Base-by-base conservation (phyloP, 768 basidiomycete genomes). In the Termitomyces sp. region DNA sequence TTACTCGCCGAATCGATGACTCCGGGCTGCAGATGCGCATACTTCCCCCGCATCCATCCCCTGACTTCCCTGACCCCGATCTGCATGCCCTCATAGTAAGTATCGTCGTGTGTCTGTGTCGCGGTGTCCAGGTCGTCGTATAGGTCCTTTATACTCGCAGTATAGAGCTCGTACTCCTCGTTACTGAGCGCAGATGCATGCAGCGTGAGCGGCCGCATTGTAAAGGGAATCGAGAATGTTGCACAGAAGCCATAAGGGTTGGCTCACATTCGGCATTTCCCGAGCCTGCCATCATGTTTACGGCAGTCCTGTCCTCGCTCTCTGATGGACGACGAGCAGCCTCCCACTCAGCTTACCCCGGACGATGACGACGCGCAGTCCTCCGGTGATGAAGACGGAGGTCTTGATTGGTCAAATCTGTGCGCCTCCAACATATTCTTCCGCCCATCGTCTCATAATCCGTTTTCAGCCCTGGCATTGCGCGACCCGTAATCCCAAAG, bases 401-500 rank as follows among this genome's bases (percentile, higher is more conserved):
- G 82, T 20, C 78, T 84, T n/a, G 91, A 93, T 64, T 93, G 91
- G 91, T 86, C 89, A 23, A 92, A 85, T 70, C 73, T 93, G 46
- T 77, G 88, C 69, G 62, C 78, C 59, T 48, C 44, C 50, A 55
- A 32, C 20, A 16, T 6, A 38, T 23, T 36, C 49, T 36, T 55
- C 47, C 53, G 20, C 44, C 41, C 58, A 56, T 57, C 56, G 58
- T 44, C 56, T 57, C 68, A 38, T 64, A 32, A 55, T 20, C 53
- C 57, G 23, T 4, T 43, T 41, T 10, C 60, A 81, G 79, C 20
- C 75, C 78, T 56, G 69, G 70, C 30, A 67, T 73, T 38, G 68
- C 74, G 5, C 82, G 87, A 43, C 90, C 89, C 2, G 77, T 90
- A 2, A 95, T 99, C 53, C 97, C 97, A 6, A 95, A 92, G 71